phyloP scores from a whole-genome alignment of 768 basidiomycete genomes.

The Fibroporia radiculosa region DNA sequence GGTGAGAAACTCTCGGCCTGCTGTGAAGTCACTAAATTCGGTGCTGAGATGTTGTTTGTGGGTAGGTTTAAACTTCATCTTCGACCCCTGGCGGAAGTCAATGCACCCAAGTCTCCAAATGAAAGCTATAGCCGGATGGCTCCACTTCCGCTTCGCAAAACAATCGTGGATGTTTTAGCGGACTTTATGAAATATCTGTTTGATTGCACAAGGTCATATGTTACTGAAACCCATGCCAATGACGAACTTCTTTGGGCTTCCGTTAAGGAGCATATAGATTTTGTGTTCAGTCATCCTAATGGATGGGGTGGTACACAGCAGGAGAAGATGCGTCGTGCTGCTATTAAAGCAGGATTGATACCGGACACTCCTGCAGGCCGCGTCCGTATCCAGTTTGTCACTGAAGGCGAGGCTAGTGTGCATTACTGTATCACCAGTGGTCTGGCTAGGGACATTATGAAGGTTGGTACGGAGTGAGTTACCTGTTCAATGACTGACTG shows the following conservation, averaged over 20 bases:
- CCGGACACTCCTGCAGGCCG: slow-evolving; percentile 30
- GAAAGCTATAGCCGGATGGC: slow-evolving; percentile 26
- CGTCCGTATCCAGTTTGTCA: slow-evolving; percentile 43
- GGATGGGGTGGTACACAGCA: slow-evolving; percentile 62
- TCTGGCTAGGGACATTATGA: slow-evolving; percentile 29
- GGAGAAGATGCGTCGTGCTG: slow-evolving; percentile 45
- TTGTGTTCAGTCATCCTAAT: slow-evolving; percentile 55
- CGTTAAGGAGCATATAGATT: slow-evolving; percentile 32
- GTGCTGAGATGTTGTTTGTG: neutral
- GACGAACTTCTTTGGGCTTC: slow-evolving; percentile 39
- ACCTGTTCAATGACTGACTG: neutral
- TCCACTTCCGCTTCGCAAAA: slow-evolving; percentile 38
- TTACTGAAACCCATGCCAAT: slow-evolving; percentile 36
- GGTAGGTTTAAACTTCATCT: slow-evolving; percentile 16
- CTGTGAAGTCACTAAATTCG: slow-evolving; percentile 11
- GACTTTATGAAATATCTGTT: slow-evolving; percentile 42
- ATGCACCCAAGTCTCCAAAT: slow-evolving; percentile 10
- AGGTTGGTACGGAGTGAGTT: slow-evolving; percentile 18
- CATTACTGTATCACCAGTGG: slow-evolving; percentile 48
- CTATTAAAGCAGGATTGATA: slow-evolving; percentile 44
- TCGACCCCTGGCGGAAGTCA: slow-evolving; percentile 1
- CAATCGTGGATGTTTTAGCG: slow-evolving; percentile 33
- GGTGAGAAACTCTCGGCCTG: neutral
- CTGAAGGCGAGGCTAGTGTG: slow-evolving; percentile 55
- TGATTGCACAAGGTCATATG: slow-evolving; percentile 36